phyloP scores from a whole-genome alignment of 2,329 filamentous ascomycete species.

The Trichoderma semiorbis region DNA sequence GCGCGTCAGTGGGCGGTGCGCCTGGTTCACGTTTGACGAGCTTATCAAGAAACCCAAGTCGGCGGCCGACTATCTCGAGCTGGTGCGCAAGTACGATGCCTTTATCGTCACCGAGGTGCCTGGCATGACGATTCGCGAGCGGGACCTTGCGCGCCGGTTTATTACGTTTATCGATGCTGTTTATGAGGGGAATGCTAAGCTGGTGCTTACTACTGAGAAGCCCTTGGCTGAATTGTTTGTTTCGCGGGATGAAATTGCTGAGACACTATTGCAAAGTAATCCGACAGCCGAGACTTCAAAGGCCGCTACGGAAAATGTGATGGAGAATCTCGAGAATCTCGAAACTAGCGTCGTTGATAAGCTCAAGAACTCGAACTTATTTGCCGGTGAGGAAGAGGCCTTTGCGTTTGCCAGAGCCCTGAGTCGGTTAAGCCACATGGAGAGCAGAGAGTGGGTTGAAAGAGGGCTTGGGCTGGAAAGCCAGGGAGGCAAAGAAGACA shows the following conservation, averaged over 20 bases:
- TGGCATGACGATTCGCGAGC: slow-evolving; percentile 80
- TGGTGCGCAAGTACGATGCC: slow-evolving; percentile 84
- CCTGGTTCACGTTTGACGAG: slow-evolving; percentile 90
- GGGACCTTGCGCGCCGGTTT: slow-evolving; percentile 86
- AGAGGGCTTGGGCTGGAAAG: slow-evolving; percentile 66
- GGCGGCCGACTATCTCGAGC: slow-evolving; percentile 91
- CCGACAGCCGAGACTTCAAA: slow-evolving; percentile 45
- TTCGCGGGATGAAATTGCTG: slow-evolving; percentile 64
- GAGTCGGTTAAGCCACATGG: slow-evolving; percentile 85
- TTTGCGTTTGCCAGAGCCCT: slow-evolving; percentile 93
- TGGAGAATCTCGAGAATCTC: slow-evolving; percentile 87
- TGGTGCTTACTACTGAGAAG: slow-evolving; percentile 86
- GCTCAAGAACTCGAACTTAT: slow-evolving; percentile 81
- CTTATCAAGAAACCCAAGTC: slow-evolving; percentile 84
- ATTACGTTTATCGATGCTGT: slow-evolving; percentile 98
- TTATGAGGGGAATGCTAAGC: slow-evolving; percentile 88
- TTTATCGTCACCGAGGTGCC: slow-evolving; percentile 92
- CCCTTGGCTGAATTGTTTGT: slow-evolving; percentile 84
- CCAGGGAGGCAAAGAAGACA: slow-evolving; percentile 61
- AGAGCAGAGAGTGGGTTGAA: slow-evolving; percentile 92
- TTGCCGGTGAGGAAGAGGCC: slow-evolving; percentile 90
- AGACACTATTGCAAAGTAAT: slow-evolving; percentile 50
- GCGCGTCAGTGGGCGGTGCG: slow-evolving; percentile 79
- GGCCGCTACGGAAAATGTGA: slow-evolving; percentile 71
- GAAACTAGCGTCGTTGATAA: slow-evolving; percentile 79